Percentiles rank a stretch among this genome's conserved stretches.
These are phyloP conservation scores for Parietaria judaica DNA, from an alignment of 306 rosid species.

Conservation along the genomic window DNA sequence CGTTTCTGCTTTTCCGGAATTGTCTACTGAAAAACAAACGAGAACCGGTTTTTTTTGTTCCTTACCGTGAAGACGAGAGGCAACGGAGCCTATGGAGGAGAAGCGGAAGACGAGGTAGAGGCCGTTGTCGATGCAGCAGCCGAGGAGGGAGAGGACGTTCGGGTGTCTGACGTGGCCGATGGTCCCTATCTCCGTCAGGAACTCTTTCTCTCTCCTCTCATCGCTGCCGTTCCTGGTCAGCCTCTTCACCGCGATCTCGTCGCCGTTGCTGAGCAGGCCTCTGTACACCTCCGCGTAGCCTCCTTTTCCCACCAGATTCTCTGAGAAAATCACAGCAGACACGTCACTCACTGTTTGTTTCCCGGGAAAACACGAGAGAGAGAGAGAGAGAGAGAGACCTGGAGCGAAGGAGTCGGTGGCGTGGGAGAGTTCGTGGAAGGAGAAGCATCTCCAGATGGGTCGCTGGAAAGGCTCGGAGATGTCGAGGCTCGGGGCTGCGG, in stretches of 20 bases:
- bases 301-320: slow-evolving; percentile 82
- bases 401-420: slow-evolving; percentile 82
- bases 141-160: slow-evolving; percentile 67
- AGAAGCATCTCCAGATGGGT: slow-evolving; percentile 94
- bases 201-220: slow-evolving; percentile 87
- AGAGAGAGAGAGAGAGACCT: slow-evolving; percentile 32
- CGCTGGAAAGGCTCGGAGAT: slow-evolving; percentile 26
- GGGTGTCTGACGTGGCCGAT: slow-evolving; percentile 75
- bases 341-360: background rate
- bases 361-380: background rate
- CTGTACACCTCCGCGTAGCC: slow-evolving; percentile 89
- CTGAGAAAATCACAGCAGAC: slow-evolving; percentile 30
- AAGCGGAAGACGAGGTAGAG: slow-evolving; percentile 73
- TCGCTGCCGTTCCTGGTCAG: slow-evolving; percentile 57
- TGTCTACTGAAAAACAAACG: slow-evolving; percentile 12
- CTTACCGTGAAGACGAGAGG: slow-evolving; percentile 84
- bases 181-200: slow-evolving; percentile 86
- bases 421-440: slow-evolving; percentile 49
- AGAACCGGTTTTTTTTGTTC: background rate
- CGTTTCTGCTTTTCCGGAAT: background rate
- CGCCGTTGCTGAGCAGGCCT: slow-evolving; percentile 51
- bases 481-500: slow-evolving; percentile 11
- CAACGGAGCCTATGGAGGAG: slow-evolving; percentile 73
- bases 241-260: slow-evolving; percentile 83
- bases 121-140: slow-evolving; percentile 82